phyloP scores from a whole-genome alignment of 1,284 basidiomycete genomes.

The Ceratobasidium sp. region DNA sequence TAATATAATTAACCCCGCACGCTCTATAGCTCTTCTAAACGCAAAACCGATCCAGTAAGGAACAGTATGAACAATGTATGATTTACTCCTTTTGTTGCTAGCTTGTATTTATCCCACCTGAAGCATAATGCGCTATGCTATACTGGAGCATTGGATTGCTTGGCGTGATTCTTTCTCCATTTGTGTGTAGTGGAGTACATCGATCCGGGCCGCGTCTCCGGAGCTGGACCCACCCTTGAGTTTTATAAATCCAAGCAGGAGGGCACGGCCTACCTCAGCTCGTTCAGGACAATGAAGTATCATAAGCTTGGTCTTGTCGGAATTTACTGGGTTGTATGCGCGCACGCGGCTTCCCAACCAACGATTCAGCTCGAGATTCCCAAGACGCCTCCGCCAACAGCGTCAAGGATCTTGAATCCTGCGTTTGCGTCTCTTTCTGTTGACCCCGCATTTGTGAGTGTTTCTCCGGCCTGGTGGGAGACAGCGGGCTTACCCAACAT shows the following conservation, averaged over 20 bases:
- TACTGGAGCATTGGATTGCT: slow-evolving; percentile 7
- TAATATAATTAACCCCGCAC: not conserved
- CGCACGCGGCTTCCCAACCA: not conserved
- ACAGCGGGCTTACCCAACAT: not conserved
- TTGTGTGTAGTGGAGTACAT: slow-evolving; percentile 18
- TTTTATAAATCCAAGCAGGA: not conserved
- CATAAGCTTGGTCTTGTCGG: not conserved
- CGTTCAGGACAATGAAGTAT: slow-evolving; percentile 9
- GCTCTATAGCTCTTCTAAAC: slow-evolving; percentile 25
- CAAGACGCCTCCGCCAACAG: slow-evolving; percentile 6
- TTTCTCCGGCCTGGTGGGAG: not conserved
- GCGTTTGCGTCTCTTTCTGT: slow-evolving; percentile 34
- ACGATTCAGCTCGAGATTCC: slow-evolving; percentile 19
- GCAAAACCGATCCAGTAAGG: slow-evolving; percentile 38
- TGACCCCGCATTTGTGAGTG: slow-evolving; percentile 31
- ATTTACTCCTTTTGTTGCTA: not conserved
- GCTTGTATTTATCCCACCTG: slow-evolving; percentile 40
- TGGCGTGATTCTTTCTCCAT: slow-evolving; percentile 39
- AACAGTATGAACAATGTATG: slow-evolving; percentile 8
- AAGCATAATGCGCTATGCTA: slow-evolving; percentile 16
- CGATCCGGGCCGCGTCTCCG: slow-evolving; percentile 17
- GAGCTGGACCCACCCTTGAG: not conserved
- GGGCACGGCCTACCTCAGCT: not conserved
- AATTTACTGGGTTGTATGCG: slow-evolving; percentile 28
- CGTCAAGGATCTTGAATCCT: slow-evolving; percentile 27